Base-by-base conservation (phyloP, 768 basidiomycete species). In the Clitopilus passeckerianus region DNA sequence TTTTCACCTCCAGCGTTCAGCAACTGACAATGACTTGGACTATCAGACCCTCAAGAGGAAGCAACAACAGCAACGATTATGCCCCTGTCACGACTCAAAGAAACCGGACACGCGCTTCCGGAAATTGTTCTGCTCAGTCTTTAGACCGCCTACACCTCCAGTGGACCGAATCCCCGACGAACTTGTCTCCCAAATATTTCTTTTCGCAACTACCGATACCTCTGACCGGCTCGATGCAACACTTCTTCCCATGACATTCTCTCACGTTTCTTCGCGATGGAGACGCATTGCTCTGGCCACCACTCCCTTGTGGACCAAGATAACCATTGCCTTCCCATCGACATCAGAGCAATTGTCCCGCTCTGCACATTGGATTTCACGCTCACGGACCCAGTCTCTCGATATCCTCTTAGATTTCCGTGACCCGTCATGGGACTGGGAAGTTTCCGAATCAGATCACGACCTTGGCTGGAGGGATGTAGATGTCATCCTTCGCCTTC, bases 371-470 rank as follows among this genome's bases (percentile, higher is more conserved):
- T 81, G 73, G 67, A 65, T 86, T 6, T 59, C 62, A 14, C 76
- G 83, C n/a, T 86, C 86, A 9, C 70, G 71, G 22, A 60, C 65
- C 12, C 70, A 72, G 56, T 77, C 84, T 0, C 73, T 87, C 53
- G 73, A 82, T 61, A 74, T 87, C 52, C 67, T 77, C 50, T 74
- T 86, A 62, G 85, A 86, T 65, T 76, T 86, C 62, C 82, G 85
- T 16, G 85, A 87, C 69, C 78, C 79, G 1, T 63, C 68, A 18
- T 86, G 85, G 80, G 71, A 80, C 55, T 86, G 83, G 81, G 75
- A 80, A 43, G 68, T 73, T 54, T 60, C 70, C 0, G 78, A 81
- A 57, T 79, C 81, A 10, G 58, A 65, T 0, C 85, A 86, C 60
- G 62, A 59, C 5, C 75, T 84, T 54, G 67, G 71, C 15, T 70